Conservation (phyloP, 164 flowering plant species). For the Houttuynia cordata region DNA sequence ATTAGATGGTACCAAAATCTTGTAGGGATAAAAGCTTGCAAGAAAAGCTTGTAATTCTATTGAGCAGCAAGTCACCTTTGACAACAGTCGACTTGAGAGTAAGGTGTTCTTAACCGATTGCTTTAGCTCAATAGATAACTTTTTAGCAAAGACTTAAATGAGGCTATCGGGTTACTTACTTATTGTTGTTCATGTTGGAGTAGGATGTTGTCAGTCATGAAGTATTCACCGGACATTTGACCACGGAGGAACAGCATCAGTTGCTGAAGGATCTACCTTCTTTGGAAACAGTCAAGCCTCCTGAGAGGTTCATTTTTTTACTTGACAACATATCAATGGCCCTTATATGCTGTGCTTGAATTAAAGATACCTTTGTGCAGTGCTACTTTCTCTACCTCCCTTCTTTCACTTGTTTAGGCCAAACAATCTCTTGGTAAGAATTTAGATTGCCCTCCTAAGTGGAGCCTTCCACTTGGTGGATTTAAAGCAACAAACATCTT, state of each 20-base stretch:
- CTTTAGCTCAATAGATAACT: background rate
- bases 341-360: background rate
- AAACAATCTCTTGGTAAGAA: background rate
- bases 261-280: constrained; percentile 65
- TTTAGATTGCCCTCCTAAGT: background rate
- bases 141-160: background rate
- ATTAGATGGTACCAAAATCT: background rate
- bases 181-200: constrained; percentile 17
- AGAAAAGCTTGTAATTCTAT: constrained; percentile 37
- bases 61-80: constrained; percentile 46
- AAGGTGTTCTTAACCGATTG: constrained; percentile 14
- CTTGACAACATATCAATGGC: background rate
- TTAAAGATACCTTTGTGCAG: background rate
- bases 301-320: constrained; percentile 40
- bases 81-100: constrained; percentile 57
- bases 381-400: too few relatives aligned
- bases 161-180: constrained; percentile 7
- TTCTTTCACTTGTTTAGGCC: background rate
- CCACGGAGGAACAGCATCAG: constrained; percentile 50
- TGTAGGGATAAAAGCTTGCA: constrained; percentile 49
- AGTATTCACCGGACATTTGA: constrained; percentile 44
- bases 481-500: background rate
- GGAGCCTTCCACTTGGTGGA: background rate
- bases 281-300: constrained; percentile 35
- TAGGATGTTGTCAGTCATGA: constrained; percentile 70